These are phyloP conservation scores for Hypoxylon lienhwacheense DNA, from an alignment of 495 filamentous ascomycete genomes.

Conservation along the genomic window DNA sequence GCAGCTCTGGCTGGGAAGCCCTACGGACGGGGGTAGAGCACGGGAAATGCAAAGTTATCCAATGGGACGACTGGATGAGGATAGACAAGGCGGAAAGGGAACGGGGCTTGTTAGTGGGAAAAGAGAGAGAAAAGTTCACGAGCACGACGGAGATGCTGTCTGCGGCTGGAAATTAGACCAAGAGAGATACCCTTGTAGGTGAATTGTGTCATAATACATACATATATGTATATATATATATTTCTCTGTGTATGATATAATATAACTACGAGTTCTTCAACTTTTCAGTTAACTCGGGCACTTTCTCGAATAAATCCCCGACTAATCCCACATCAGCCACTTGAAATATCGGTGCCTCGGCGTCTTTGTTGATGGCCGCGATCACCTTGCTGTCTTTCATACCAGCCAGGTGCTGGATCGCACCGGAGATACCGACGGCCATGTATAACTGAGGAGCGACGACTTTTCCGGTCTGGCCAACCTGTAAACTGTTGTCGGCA, in stretches of 20 bases:
- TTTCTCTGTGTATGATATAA: too few species aligned
- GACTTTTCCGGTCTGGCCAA: slow-evolving; percentile 98
- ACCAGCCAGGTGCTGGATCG: slow-evolving; percentile 96
- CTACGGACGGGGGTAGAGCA: slow-evolving; percentile 42
- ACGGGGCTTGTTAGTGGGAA: slow-evolving; percentile 66
- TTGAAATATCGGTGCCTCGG: slow-evolving; percentile 97
- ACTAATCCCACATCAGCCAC: slow-evolving; percentile 94
- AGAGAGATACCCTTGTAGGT: slow-evolving; percentile 17
- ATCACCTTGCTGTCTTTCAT: slow-evolving; percentile 99
- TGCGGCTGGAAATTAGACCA: slow-evolving; percentile 41
- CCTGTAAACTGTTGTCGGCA: slow-evolving; percentile 98
- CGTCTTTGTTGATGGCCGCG: slow-evolving; percentile 97
- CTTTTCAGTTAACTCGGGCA: slow-evolving; percentile 96
- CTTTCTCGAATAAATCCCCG: slow-evolving; percentile 92
- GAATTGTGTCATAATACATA: slow-evolving; percentile 18
- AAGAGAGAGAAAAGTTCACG: slow-evolving; percentile 82
- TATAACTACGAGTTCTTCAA: slow-evolving; percentile 70
- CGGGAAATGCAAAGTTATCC: slow-evolving; percentile 55
- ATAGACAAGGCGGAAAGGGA: slow-evolving; percentile 80
- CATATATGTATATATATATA: slow-evolving; percentile 27
- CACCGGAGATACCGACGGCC: slow-evolving; percentile 92
- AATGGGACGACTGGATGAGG: slow-evolving; percentile 82
- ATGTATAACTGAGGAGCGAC: slow-evolving; percentile 95
- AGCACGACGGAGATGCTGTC: slow-evolving; percentile 76
- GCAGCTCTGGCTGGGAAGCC: slow-evolving; percentile 71